Conservation (phyloP, 148 eudicot genomes). For the Talinum fruticosum region DNA sequence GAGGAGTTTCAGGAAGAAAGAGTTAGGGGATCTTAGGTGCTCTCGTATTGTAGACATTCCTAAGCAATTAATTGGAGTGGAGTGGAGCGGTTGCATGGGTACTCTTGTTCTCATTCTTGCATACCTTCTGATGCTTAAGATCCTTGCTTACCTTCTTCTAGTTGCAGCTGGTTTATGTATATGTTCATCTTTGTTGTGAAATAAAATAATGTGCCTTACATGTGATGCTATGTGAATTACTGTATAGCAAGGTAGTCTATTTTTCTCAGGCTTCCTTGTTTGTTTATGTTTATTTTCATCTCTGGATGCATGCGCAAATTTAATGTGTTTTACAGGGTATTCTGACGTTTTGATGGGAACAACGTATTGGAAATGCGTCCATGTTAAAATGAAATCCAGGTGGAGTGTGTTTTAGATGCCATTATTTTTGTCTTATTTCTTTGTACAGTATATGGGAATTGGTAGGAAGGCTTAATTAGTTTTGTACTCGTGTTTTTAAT, state of each 20-base stretch:
- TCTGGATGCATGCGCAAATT: constrained; percentile 21
- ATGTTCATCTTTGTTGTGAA: no score
- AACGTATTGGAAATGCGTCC: constrained; percentile 39
- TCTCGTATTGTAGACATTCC: neutral
- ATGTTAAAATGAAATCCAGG: constrained; percentile 31
- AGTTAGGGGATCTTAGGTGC: neutral
- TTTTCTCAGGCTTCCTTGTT: neutral
- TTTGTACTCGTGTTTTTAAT: neutral
- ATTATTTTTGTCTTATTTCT: constrained; percentile 5
- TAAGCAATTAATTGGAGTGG: neutral
- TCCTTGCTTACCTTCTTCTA: no score
- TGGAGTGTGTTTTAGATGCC: constrained; percentile 14
- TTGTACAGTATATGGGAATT: neutral
- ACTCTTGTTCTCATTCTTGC: no score
- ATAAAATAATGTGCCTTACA: neutral
- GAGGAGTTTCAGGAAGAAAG: neutral
- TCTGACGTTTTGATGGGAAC: constrained; percentile 42
- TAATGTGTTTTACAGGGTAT: constrained; percentile 41
- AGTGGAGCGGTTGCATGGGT: neutral
- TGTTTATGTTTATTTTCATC: constrained; percentile 19
- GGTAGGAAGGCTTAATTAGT: neutral
- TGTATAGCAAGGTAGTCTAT: neutral
- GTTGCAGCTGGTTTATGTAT: no score
- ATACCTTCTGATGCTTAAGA: no score
- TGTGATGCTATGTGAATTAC: neutral